These are phyloP conservation scores for Ceratobasidium sp. DNA, from an alignment of 1,284 basidiomycete species.

Conservation along the genomic window DNA sequence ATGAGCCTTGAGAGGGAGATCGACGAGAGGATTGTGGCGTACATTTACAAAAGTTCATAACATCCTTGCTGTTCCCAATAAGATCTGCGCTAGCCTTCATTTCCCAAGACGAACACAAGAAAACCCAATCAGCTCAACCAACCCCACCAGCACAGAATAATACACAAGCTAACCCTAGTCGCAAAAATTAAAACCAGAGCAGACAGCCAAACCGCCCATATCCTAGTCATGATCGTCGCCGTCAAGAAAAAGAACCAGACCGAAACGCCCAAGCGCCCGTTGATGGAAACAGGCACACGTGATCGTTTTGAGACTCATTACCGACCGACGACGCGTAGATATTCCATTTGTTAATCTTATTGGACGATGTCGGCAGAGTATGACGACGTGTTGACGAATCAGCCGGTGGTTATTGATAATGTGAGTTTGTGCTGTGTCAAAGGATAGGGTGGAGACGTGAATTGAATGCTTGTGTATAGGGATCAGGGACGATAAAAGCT, in stretches of 20 bases:
- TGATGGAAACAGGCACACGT: slow-evolving; percentile 24
- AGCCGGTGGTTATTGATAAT: slow-evolving; percentile 97
- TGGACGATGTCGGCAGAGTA: slow-evolving; percentile 79
- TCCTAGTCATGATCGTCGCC: slow-evolving; percentile 28
- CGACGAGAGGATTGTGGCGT: neutral
- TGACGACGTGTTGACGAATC: slow-evolving; percentile 91
- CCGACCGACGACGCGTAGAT: slow-evolving; percentile 39
- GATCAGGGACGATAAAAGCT: slow-evolving; percentile 96
- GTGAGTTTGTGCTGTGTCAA: slow-evolving; percentile 64
- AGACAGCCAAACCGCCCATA: slow-evolving; percentile 30
- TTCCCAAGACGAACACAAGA: neutral
- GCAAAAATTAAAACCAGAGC: slow-evolving; percentile 22
- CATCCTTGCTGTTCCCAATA: slow-evolving; percentile 48
- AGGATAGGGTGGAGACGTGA: neutral
- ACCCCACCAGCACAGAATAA: too few species aligned
- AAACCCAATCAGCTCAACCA: too few species aligned
- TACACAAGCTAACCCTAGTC: slow-evolving; percentile 17
- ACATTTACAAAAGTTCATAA: slow-evolving; percentile 52
- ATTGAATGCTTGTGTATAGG: slow-evolving; percentile 65
- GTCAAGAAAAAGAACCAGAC: neutral
- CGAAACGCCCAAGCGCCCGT: slow-evolving; percentile 31
- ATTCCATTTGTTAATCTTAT: slow-evolving; percentile 6
- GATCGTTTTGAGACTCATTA: neutral
- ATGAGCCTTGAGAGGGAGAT: neutral
- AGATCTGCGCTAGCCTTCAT: slow-evolving; percentile 38